A percentile compares a stretch with the other conserved stretches of the same genome.
Evolutionary conservation across 129 eudicot species (phyloP).

Genomic region (Apium graveolens): DNA sequence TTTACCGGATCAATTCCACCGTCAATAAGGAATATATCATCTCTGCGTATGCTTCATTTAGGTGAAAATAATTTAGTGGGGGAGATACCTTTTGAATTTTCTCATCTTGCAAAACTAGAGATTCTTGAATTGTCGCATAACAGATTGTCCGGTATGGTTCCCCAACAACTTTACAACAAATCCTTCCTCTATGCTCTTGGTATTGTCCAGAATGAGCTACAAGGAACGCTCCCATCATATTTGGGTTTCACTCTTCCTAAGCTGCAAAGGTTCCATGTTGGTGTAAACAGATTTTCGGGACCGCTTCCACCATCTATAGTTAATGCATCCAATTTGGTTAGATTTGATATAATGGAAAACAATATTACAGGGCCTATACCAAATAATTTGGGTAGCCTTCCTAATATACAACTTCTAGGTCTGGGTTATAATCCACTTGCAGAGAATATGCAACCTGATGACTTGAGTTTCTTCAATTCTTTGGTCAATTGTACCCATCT

Average conservation of each 20-base stretch:
- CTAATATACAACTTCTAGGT: not conserved
- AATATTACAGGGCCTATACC: constrained; percentile 5
- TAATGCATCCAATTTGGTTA: constrained; percentile 11
- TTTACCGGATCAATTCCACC: constrained; percentile 15
- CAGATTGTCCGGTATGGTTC: constrained; percentile 9
- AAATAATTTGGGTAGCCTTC: constrained; percentile 3
- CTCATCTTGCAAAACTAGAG: constrained; percentile 4
- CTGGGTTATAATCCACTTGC: not conserved
- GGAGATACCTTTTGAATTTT: constrained; percentile 10
- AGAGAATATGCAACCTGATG: too few relatives aligned
- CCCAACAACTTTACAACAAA: constrained; percentile 16
- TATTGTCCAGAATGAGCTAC: too few relatives aligned
- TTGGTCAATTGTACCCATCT: constrained; percentile 14
- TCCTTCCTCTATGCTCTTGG: not conserved
- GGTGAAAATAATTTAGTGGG: not conserved
- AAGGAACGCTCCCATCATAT: too few relatives aligned
- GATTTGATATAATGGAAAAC: not conserved
- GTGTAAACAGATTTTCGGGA: not conserved
- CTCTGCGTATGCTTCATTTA: not conserved
- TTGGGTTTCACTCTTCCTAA: constrained; percentile 8
- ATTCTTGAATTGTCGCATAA: not conserved
- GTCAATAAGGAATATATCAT: constrained; percentile 13
- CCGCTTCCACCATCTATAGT: constrained; percentile 1
- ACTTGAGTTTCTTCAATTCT: constrained; percentile 7
- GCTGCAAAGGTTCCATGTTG: too few relatives aligned